phyloP scores from a whole-genome alignment of 441 rosid species.

The Euphorbia celastroides region DNA sequence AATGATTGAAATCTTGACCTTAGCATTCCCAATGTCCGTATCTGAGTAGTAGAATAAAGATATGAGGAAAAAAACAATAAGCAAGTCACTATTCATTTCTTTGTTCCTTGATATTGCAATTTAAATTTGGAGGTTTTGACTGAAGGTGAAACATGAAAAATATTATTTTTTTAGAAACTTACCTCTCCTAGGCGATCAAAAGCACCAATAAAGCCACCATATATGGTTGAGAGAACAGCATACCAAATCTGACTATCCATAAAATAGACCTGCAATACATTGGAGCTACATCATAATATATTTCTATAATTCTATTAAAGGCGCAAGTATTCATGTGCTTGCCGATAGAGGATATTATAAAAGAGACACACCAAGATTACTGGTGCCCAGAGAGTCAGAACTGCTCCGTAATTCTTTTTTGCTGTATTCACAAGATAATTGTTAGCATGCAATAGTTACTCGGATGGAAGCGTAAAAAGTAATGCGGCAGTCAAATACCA shows the following conservation, averaged over 20 bases:
- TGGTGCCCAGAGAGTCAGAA: constrained; percentile 82
- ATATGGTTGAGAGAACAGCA: constrained; percentile 77
- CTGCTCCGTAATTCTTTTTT: constrained; percentile 63
- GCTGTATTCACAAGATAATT: constrained; percentile 43
- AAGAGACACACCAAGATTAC: constrained; percentile 50
- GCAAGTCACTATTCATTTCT: background rate
- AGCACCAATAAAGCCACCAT: constrained; percentile 94
- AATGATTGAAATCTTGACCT: constrained; percentile 95
- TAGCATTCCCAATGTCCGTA: constrained; percentile 95
- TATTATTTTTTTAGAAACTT: constrained; percentile 14
- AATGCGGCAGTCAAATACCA: constrained; percentile 38
- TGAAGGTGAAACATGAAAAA: background rate
- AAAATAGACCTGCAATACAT: constrained; percentile 69
- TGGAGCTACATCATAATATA: constrained; percentile 10
- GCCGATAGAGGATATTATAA: background rate
- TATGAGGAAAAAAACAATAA: constrained; percentile 3
- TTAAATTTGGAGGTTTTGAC: background rate
- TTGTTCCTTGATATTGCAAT: background rate
- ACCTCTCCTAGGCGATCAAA: constrained; percentile 99
- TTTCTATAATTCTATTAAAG: constrained; percentile 8
- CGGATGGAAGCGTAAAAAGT: constrained; percentile 8
- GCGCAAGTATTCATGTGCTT: constrained; percentile 6
- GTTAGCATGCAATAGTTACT: constrained; percentile 20
- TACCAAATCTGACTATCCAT: constrained; percentile 99
- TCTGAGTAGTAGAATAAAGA: constrained; percentile 31